Percentiles rank a stretch among this genome's conserved stretches.
Conservation (phyloP, 2,329 filamentous ascomycete species). For the Alternaria gaisen region DNA sequence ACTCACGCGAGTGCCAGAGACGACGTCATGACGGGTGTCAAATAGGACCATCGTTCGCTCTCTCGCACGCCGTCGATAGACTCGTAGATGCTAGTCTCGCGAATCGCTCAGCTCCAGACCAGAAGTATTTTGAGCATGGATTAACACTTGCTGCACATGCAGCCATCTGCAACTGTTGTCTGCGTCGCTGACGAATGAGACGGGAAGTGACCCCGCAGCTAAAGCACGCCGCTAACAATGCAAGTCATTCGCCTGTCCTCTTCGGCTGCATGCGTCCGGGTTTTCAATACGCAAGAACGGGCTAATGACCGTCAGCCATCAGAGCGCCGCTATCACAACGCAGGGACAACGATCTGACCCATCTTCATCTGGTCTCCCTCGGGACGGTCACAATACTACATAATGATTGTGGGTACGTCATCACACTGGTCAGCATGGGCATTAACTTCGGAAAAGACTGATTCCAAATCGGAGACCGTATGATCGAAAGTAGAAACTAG, state of each 20-base stretch:
- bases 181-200: constrained; percentile 36
- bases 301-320: constrained; percentile 34
- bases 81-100: constrained; percentile 2
- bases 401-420: constrained; percentile 23
- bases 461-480: constrained; percentile 22
- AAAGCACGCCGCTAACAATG: constrained; percentile 45
- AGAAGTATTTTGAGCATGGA: constrained; percentile 11
- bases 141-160: constrained; percentile 28
- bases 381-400: constrained; percentile 12
- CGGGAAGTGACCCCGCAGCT: constrained; percentile 40
- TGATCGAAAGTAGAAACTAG: constrained; percentile 27
- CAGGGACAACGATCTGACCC: constrained; percentile 33
- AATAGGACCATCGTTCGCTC: background rate
- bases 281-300: constrained; percentile 30
- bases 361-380: constrained; percentile 27
- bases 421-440: constrained; percentile 25
- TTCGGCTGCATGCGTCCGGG: constrained; percentile 34
- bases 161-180: constrained; percentile 28
- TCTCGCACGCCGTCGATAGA: constrained; percentile 6
- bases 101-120: constrained; percentile 4
- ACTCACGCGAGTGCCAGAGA: constrained; percentile 1
- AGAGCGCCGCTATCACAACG: constrained; percentile 28
- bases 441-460: constrained; percentile 18
- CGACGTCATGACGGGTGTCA: constrained; percentile 16
- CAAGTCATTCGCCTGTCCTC: constrained; percentile 48